Evolutionary conservation across 371 early-diverging fungal genomes (phyloP).

Genomic region (Globomyces sp.): DNA sequence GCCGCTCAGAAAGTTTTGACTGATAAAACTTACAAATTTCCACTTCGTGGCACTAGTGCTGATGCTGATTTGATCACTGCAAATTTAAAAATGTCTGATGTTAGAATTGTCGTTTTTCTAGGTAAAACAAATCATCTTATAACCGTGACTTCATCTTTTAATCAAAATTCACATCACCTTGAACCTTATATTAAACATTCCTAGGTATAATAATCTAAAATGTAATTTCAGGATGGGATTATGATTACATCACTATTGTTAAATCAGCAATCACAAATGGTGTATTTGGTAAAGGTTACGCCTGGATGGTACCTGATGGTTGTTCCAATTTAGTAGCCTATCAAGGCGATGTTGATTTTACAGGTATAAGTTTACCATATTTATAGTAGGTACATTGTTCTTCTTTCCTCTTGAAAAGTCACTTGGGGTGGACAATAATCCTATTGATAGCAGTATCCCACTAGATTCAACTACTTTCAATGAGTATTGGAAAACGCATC

Average conservation of each 20-base stretch:
- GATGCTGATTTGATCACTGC: not conserved
- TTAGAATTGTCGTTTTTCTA: slow-evolving; percentile 8
- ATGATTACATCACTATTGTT: not conserved
- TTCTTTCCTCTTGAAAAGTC: slow-evolving; percentile 6
- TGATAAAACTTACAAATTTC: not conserved
- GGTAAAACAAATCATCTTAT: not conserved
- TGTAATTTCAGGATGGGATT: not conserved
- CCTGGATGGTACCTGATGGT: slow-evolving; percentile 6
- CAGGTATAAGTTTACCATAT: not conserved
- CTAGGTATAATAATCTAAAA: not conserved
- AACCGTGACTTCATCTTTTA: no score
- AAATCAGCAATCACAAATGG: not conserved
- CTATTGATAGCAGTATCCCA: no score
- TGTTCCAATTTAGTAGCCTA: no score
- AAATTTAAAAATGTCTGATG: slow-evolving; percentile 1
- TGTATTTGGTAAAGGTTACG: slow-evolving; percentile 10
- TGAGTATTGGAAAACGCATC: slow-evolving; percentile 10
- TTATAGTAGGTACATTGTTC: slow-evolving; percentile 2
- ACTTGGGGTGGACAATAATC: not conserved
- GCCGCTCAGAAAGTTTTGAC: slow-evolving; percentile 1
- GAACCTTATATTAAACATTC: no score
- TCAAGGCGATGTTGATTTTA: not conserved
- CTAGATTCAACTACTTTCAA: not conserved
- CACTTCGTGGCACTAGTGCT: not conserved
- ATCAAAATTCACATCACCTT: no score